Evolutionary conservation across 257 asterid genomes (phyloP).

Genomic region (Plantago major): DNA sequence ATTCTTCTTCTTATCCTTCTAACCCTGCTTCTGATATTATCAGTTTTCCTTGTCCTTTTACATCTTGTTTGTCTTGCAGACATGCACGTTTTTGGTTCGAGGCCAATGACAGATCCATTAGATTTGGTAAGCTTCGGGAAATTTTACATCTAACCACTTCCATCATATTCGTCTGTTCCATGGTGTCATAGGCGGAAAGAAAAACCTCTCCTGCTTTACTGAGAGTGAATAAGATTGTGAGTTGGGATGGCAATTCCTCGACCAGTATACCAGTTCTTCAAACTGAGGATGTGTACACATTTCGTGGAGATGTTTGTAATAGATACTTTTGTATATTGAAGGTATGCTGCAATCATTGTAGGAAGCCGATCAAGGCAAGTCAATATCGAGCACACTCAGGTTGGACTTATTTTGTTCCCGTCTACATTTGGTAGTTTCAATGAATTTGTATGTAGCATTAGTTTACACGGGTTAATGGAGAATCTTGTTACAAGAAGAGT

Average conservation of each 20-base stretch:
- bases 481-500: constrained; percentile 17
- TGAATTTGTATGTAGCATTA: too few relatives aligned
- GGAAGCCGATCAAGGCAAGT: constrained; percentile 86
- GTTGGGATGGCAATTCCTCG: background rate
- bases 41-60: constrained; percentile 18
- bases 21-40: constrained; percentile 18
- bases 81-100: constrained; percentile 81
- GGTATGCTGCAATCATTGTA: constrained; percentile 89
- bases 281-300: too few relatives aligned
- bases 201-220: too few relatives aligned
- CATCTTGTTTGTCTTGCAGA: constrained; percentile 49
- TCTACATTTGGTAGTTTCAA: constrained; percentile 4
- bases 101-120: constrained; percentile 77
- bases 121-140: constrained; percentile 63
- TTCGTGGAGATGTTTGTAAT: constrained; percentile 1
- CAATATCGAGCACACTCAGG: constrained; percentile 79
- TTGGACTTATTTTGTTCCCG: constrained; percentile 23
- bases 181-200: background rate
- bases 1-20: constrained; percentile 7
- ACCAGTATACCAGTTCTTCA: too few relatives aligned
- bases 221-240: background rate
- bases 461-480: background rate
- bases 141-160: constrained; percentile 20
- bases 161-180: background rate
- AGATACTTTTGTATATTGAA: constrained; percentile 31